Conservation (phyloP, 306 rosid genomes). For the Vigna nakashimae region DNA sequence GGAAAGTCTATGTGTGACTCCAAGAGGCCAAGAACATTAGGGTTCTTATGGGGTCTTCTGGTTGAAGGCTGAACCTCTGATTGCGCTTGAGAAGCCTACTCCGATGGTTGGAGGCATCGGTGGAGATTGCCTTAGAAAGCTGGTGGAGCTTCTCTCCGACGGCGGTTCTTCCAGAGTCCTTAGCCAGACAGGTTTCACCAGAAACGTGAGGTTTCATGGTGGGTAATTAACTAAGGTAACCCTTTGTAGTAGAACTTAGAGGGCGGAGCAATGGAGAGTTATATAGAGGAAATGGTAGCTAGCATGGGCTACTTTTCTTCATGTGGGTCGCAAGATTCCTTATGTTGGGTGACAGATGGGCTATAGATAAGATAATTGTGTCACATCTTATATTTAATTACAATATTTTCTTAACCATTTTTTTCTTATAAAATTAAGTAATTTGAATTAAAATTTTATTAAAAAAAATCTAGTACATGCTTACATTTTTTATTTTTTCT, state of each 20-base stretch:
- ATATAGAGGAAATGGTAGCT: constrained; percentile 5
- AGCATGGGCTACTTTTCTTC: background rate
- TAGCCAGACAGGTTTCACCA: constrained; percentile 34
- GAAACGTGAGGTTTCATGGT: constrained; percentile 45
- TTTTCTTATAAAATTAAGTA: no score
- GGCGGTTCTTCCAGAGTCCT: constrained; percentile 35
- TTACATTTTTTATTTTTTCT: no score
- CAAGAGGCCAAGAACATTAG: constrained; percentile 52
- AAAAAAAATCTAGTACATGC: no score
- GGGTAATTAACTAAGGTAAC: no score
- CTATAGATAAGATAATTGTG: background rate
- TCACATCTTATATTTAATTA: background rate
- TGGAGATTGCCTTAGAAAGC: constrained; percentile 15
- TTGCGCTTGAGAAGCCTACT: background rate
- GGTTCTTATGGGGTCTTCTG: constrained; percentile 46
- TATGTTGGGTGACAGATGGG: constrained; percentile 41
- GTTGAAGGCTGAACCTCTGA: constrained; percentile 18
- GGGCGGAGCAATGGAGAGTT: background rate
- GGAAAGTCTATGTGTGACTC: constrained; percentile 43
- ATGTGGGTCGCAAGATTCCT: constrained; percentile 35
- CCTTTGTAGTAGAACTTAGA: background rate
- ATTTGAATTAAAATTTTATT: no score
- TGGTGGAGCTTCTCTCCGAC: constrained; percentile 45
- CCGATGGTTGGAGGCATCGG: background rate
- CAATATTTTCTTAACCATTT: no score